Conservation (phyloP, 1,284 basidiomycete genomes). For the Trichosporon sp. region DNA sequence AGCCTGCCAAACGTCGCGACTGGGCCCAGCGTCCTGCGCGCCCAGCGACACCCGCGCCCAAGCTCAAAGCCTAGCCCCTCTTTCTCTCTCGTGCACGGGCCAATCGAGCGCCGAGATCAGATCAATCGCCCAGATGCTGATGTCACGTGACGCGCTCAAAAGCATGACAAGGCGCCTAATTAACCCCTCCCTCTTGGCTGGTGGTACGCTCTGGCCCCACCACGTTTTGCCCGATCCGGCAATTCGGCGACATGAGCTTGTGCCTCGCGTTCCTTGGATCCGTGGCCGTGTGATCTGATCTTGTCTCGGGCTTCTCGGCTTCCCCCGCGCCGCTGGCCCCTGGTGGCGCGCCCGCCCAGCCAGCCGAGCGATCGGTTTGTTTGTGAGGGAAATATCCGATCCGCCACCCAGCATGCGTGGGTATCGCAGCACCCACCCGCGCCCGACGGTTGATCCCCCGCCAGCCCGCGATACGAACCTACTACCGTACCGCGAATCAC, state of each 20-base stretch:
- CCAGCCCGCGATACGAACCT: background rate
- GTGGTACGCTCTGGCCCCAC: too few species aligned
- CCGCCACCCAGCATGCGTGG: background rate
- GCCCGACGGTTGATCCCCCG: background rate
- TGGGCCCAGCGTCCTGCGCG: too few species aligned
- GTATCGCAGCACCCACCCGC: background rate
- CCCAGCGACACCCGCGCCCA: background rate
- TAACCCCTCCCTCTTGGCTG: background rate
- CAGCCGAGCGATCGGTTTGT: background rate
- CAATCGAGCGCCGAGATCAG: background rate
- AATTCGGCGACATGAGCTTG: background rate
- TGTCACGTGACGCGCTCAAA: background rate
- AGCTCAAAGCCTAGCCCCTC: background rate
- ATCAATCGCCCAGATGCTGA: background rate
- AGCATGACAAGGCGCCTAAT: background rate
- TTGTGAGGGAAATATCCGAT: background rate
- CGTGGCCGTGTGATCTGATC: background rate
- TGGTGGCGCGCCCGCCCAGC: background rate
- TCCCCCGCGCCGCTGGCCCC: background rate
- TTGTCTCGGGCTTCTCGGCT: background rate
- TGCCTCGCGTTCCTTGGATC: background rate
- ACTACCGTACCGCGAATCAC: background rate
- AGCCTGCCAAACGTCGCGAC: too few species aligned
- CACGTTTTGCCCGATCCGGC: background rate
- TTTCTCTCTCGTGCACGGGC: too few species aligned